phyloP scores from a whole-genome alignment of 2,329 filamentous ascomycete species.

The Colletotrichum sp. region DNA sequence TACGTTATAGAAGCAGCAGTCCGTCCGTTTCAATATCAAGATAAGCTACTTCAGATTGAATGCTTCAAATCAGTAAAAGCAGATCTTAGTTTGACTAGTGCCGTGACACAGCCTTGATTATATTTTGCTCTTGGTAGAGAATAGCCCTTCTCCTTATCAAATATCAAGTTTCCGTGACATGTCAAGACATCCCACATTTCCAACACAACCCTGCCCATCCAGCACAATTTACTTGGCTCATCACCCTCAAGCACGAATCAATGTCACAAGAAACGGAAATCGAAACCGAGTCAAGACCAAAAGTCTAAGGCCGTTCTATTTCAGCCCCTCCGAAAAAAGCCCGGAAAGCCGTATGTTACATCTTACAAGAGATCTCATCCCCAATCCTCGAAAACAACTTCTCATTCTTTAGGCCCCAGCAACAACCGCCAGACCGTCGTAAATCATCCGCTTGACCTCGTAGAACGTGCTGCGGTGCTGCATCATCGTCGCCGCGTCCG shows the following conservation, averaged over 20 bases:
- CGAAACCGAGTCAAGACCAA: not conserved
- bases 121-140: accelerated
- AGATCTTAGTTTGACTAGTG: accelerated
- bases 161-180: not conserved
- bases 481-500: slow-evolving; percentile 41
- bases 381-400: not conserved
- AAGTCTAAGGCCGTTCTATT: not conserved
- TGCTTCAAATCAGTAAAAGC: not conserved
- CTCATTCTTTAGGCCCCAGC: slow-evolving; percentile 41
- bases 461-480: slow-evolving; percentile 74
- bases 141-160: not conserved
- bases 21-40: not conserved
- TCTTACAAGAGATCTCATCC: not conserved
- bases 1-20: not conserved
- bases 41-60: not conserved
- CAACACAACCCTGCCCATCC: not conserved
- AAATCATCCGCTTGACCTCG: slow-evolving; percentile 88
- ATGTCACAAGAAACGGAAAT: too few species aligned
- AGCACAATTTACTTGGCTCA: not conserved
- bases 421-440: slow-evolving; percentile 91
- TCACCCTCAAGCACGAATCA: not conserved
- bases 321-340: not conserved
- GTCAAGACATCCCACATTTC: not conserved
- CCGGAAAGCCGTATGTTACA: not conserved
- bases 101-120: accelerated